Percentiles rank a stretch among this genome's conserved stretches.
Conservation (phyloP, 192 early-diverging fungal genomes). For the Dissophora ornata region DNA sequence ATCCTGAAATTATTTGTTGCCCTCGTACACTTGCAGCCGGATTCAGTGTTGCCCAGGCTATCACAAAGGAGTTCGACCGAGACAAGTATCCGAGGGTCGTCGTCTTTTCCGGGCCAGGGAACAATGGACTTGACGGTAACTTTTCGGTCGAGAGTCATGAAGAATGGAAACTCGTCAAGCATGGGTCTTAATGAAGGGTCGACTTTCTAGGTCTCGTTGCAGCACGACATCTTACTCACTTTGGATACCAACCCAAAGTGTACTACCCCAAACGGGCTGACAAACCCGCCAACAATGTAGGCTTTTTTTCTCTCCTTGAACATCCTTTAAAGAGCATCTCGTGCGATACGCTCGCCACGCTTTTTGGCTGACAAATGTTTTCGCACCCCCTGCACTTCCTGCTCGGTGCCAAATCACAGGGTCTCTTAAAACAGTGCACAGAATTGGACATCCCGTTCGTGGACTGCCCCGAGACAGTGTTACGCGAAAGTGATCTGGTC, state of each 20-base stretch:
- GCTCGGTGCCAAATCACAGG: too few species aligned
- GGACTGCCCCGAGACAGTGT: conserved; percentile 36
- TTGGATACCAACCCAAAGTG: conserved; percentile 83
- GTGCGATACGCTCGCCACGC: too few species aligned
- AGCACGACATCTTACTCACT: conserved; percentile 90
- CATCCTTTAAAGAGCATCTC: too few species aligned
- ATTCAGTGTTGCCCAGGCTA: conserved; percentile 88
- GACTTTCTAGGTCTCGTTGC: conserved; percentile 79
- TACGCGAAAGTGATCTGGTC: conserved; percentile 71
- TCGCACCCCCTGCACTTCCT: too few species aligned
- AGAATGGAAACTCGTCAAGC: too few species aligned
- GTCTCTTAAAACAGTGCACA: conserved; percentile 77
- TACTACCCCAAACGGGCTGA: conserved; percentile 85
- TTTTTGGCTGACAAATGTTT: too few species aligned
- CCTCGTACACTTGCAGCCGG: too few species aligned
- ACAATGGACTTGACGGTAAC: conserved; percentile 96
- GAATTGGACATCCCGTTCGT: conserved; percentile 75
- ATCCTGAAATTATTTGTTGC: too few species aligned
- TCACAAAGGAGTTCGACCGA: conserved; percentile 74
- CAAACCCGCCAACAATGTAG: conserved; percentile 66
- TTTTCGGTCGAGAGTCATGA: background rate
- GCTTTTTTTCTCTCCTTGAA: background rate
- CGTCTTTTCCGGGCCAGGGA: conserved; percentile 87
- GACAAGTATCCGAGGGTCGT: conserved; percentile 65
- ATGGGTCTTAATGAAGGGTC: too few species aligned